phyloP scores from a whole-genome alignment of 495 filamentous ascomycete species.

The Hyaloscypha variabilis region DNA sequence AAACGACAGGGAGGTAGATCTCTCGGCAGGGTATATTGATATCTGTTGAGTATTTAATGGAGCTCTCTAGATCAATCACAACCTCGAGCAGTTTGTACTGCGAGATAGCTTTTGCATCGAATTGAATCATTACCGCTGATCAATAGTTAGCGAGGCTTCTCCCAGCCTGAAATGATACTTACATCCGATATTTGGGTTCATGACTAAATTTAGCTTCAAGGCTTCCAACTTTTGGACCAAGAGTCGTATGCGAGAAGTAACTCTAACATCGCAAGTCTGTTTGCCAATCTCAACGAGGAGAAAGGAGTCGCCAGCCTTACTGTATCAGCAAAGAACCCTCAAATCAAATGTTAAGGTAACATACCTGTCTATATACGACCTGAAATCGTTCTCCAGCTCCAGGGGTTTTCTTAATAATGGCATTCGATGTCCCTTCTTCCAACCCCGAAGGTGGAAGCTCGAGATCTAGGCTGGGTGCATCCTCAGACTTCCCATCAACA shows the following conservation, averaged over 20 bases:
- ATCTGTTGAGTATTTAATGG: constrained; percentile 36
- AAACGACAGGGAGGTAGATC: constrained; percentile 57
- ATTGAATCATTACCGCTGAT: constrained; percentile 26
- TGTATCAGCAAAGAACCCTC: neutral
- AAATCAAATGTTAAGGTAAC: neutral
- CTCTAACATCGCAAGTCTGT: constrained; percentile 20
- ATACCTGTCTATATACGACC: constrained; percentile 53
- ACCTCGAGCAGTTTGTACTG: constrained; percentile 36
- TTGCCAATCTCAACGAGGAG: constrained; percentile 57
- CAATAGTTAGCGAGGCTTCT: neutral
- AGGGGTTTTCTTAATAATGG: constrained; percentile 32
- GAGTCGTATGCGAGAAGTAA: constrained; percentile 19
- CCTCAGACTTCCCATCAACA: constrained; percentile 12
- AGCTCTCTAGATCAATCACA: constrained; percentile 35
- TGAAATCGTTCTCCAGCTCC: constrained; percentile 42
- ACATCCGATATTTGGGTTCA: constrained; percentile 23
- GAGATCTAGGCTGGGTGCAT: constrained; percentile 7
- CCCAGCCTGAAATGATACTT: neutral
- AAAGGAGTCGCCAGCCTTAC: constrained; percentile 55
- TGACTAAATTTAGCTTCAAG: constrained; percentile 11
- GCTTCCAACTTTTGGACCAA: constrained; percentile 22
- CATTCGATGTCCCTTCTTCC: constrained; percentile 11
- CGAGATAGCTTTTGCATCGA: constrained; percentile 34
- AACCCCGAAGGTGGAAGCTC: constrained; percentile 1
- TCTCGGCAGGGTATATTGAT: constrained; percentile 52